These are phyloP conservation scores for Morella rubra DNA, from an alignment of 306 rosid genomes.

Conservation along the genomic window DNA sequence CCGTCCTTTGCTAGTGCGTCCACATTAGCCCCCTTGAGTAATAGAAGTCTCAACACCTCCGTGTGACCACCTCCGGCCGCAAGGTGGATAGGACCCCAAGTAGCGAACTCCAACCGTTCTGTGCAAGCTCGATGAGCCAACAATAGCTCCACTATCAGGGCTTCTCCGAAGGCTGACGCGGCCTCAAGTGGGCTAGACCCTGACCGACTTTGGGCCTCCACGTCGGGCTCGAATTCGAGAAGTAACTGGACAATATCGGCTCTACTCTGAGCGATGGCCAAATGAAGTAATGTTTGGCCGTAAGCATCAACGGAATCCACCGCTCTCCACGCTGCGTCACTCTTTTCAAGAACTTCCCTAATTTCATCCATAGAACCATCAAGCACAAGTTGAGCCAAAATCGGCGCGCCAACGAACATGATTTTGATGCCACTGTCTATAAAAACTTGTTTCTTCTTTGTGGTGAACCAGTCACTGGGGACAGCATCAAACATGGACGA, in stretches of 20 bases:
- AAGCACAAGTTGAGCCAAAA: constrained; percentile 51
- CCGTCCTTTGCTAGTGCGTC: constrained; percentile 59
- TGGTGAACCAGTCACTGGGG: constrained; percentile 76
- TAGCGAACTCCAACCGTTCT: constrained; percentile 46
- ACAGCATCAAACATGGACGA: constrained; percentile 65
- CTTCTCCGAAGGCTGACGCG: constrained; percentile 49
- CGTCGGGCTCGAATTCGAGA: constrained; percentile 64
- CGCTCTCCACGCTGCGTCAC: constrained; percentile 61
- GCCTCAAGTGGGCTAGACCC: constrained; percentile 68
- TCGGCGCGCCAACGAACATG: constrained; percentile 67
- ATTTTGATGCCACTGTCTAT: constrained; percentile 67
- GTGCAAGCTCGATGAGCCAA: constrained; percentile 61
- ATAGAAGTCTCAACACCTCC: constrained; percentile 69
- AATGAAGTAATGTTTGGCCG: constrained; percentile 65
- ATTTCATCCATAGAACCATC: constrained; percentile 65
- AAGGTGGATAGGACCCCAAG: constrained; percentile 57
- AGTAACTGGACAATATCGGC: constrained; percentile 71
- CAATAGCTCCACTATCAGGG: constrained; percentile 72
- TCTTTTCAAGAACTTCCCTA: constrained; percentile 61
- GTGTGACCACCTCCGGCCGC: constrained; percentile 61
- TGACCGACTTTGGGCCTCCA: constrained; percentile 40
- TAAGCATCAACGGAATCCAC: constrained; percentile 46
- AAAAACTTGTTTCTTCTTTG: constrained; percentile 77
- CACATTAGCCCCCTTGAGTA: constrained; percentile 63
- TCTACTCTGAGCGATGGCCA: constrained; percentile 51